Percentiles rank a stretch among this genome's conserved stretches.
phyloP scores from a whole-genome alignment of 805 yeast species.

The Myxozyma lipomycoides region DNA sequence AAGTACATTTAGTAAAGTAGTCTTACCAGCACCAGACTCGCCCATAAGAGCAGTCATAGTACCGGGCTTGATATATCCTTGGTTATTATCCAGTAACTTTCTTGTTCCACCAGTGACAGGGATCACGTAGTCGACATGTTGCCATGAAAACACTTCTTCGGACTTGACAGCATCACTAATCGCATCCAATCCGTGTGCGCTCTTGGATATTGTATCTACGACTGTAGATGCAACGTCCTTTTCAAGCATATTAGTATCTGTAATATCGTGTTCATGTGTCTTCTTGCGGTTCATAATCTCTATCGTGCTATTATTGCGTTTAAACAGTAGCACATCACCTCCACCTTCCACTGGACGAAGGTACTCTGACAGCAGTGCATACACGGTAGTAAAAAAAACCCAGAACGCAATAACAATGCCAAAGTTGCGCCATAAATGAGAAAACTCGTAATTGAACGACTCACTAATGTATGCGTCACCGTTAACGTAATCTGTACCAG shows the following conservation, averaged over 20 bases:
- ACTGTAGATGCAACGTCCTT: neutral
- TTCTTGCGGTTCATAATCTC: neutral
- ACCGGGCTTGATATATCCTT: slow-evolving; percentile 81
- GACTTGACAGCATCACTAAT: slow-evolving; percentile 51
- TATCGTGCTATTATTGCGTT: neutral
- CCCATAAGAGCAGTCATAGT: slow-evolving; percentile 77
- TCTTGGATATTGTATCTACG: neutral
- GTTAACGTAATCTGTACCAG: slow-evolving; percentile 49
- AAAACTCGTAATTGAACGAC: slow-evolving; percentile 44
- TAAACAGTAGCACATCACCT: slow-evolving; percentile 8
- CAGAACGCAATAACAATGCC: slow-evolving; percentile 58
- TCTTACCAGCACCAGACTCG: slow-evolving; percentile 82
- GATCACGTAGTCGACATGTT: slow-evolving; percentile 64
- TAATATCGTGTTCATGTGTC: slow-evolving; percentile 34
- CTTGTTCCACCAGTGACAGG: slow-evolving; percentile 56
- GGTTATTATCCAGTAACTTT: slow-evolving; percentile 59
- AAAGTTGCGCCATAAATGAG: slow-evolving; percentile 58
- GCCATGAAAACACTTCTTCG: slow-evolving; percentile 66
- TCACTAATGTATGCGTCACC: slow-evolving; percentile 50
- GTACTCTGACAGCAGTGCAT: slow-evolving; percentile 51
- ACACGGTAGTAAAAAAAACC: slow-evolving; percentile 51
- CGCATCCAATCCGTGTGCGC: neutral
- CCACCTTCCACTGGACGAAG: slow-evolving; percentile 38
- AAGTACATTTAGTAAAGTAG: slow-evolving; percentile 61
- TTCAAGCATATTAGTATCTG: neutral